Evolutionary conservation across 139 green algal genomes (phyloP).

Genomic region (Microglena sp.): DNA sequence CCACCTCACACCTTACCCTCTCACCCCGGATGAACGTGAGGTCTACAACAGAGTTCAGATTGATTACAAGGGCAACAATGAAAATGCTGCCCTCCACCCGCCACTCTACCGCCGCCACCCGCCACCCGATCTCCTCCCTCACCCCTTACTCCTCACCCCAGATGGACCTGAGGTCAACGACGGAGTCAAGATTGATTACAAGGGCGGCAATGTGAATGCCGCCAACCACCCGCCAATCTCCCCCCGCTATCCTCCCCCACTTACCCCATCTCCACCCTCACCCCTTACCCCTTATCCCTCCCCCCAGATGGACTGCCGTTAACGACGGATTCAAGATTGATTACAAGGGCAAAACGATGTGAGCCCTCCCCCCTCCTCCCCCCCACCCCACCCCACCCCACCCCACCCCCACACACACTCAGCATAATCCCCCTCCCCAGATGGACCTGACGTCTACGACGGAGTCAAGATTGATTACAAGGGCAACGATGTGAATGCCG

Average conservation of each 20-base stretch:
- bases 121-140: too few relatives aligned
- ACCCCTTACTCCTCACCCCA: not conserved
- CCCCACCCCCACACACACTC: too few relatives aligned
- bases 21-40: not conserved
- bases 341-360: not conserved
- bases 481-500: slow-evolving; percentile 62
- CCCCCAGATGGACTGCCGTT: not conserved
- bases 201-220: not conserved
- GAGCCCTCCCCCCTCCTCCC: too few relatives aligned
- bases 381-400: too few relatives aligned
- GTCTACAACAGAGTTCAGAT: not conserved
- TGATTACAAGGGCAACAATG: not conserved
- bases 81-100: slow-evolving; percentile 1
- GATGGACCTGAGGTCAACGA: slow-evolving; percentile 17
- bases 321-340: not conserved
- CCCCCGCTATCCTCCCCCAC: too few relatives aligned
- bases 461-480: slow-evolving; percentile 83
- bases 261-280: too few relatives aligned
- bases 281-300: too few relatives aligned
- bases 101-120: too few relatives aligned
- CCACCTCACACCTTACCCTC: too few relatives aligned
- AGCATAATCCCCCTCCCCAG: slow-evolving; percentile 18
- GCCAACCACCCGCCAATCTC: too few relatives aligned
- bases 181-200: not conserved
- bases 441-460: slow-evolving; percentile 73